Percentiles rank a stretch among this genome's conserved stretches.
Conservation (phyloP, 768 basidiomycete species). For the Trametes villosa region DNA sequence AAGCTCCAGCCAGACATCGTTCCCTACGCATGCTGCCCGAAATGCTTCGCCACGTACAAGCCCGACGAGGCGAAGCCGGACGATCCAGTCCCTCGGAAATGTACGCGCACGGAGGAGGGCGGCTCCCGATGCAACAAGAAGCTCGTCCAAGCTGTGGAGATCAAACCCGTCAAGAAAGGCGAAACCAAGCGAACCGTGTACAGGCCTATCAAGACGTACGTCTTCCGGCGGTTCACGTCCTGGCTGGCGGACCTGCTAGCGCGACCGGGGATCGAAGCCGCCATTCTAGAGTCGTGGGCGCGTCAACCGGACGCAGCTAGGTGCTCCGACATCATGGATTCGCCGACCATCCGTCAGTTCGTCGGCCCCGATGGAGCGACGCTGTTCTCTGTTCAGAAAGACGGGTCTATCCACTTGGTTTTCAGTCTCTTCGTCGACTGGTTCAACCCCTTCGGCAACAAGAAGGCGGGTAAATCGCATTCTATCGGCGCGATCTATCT, state of each 20-base stretch:
- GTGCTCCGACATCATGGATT: conserved; percentile 17
- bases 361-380: conserved; percentile 12
- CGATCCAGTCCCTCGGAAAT: conserved; percentile 7
- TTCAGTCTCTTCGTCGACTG: conserved; percentile 22
- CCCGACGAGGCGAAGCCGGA: neutral
- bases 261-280: conserved; percentile 18
- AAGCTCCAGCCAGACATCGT: conserved; percentile 1
- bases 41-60: conserved; percentile 16
- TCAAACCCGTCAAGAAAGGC: neutral
- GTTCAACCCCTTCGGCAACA: conserved; percentile 24
- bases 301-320: neutral
- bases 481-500: conserved; percentile 29
- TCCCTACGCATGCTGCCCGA: conserved; percentile 10
- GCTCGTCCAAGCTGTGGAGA: neutral
- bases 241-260: conserved; percentile 8
- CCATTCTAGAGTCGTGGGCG: neutral
- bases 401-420: conserved; percentile 12
- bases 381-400: neutral
- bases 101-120: conserved; percentile 1
- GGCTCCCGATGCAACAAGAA: neutral
- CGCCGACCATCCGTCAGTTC: conserved; percentile 14
- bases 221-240: neutral
- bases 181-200: neutral
- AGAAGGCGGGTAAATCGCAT: conserved; percentile 13
- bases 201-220: neutral